Percentiles rank a stretch among this genome's conserved stretches.
These are phyloP conservation scores for Verticillium tricorpus DNA, from an alignment of 2,329 filamentous ascomycete species.

Conservation along the genomic window DNA sequence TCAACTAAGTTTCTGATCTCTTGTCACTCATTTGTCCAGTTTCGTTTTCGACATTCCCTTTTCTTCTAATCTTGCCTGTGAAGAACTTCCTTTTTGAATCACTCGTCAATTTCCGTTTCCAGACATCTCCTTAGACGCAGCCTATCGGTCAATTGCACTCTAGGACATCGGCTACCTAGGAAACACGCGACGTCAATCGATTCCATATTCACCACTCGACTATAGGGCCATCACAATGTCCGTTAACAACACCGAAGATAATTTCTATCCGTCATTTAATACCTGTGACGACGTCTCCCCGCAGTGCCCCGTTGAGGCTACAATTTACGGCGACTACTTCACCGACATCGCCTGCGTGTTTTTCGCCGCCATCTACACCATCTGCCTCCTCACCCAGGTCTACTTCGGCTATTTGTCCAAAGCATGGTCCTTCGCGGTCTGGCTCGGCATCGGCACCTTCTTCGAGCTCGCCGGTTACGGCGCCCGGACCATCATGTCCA, in stretches of 20 bases:
- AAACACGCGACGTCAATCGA: too few relatives aligned
- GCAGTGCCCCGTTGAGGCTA: neutral
- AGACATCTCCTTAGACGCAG: too few relatives aligned
- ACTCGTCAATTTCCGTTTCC: too few relatives aligned
- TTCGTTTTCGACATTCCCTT: too few relatives aligned
- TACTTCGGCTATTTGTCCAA: neutral
- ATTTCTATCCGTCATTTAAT: neutral
- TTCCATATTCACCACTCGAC: neutral
- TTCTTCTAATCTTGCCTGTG: too few relatives aligned
- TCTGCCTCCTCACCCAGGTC: neutral
- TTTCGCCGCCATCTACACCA: neutral
- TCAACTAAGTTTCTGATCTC: too few relatives aligned
- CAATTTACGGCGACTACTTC: slow-evolving; percentile 3
- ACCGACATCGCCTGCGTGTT: neutral
- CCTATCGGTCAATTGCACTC: too few relatives aligned
- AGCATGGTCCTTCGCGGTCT: slow-evolving; percentile 3
- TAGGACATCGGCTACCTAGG: too few relatives aligned
- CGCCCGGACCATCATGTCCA: slow-evolving; percentile 2
- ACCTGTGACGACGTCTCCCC: neutral
- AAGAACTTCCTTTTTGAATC: too few relatives aligned
- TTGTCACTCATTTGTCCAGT: too few relatives aligned
- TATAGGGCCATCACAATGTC: neutral
- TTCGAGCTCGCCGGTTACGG: slow-evolving; percentile 1
- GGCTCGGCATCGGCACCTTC: slow-evolving; percentile 2
- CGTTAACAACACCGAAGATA: neutral